phyloP scores from a whole-genome alignment of 2,329 filamentous ascomycete species.

The Fusarium algeriense region DNA sequence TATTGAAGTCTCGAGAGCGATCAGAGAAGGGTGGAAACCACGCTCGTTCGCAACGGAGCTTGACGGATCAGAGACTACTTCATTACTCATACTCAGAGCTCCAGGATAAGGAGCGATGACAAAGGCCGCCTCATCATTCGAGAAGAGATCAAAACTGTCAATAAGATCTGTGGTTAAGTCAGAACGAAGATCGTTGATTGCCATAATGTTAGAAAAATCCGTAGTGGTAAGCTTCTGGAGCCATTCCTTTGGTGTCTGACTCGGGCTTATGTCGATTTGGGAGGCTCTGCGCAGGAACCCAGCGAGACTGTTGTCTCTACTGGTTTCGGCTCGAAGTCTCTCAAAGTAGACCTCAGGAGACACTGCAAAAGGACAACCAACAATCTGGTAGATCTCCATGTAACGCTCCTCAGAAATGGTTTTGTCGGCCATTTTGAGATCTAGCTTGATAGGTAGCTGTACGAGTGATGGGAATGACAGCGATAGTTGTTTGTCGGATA shows the following conservation, averaged over 20 bases:
- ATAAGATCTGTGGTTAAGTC: rapidly evolving
- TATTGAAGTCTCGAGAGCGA: background rate
- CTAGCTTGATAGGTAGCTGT: no score
- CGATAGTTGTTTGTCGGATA: no score
- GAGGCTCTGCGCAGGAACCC: rapidly evolving
- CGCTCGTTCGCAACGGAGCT: no score
- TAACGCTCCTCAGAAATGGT: no score
- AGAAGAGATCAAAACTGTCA: background rate
- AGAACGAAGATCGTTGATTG: rapidly evolving
- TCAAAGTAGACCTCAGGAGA: no score
- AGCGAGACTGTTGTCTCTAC: background rate
- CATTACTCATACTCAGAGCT: background rate
- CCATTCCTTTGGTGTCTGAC: background rate
- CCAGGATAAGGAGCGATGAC: rapidly evolving
- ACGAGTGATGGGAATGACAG: no score
- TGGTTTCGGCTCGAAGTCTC: background rate
- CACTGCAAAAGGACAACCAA: no score
- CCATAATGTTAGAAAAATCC: background rate
- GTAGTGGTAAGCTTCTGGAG: background rate
- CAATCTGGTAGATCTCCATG: no score
- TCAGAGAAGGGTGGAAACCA: no score
- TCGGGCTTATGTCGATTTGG: rapidly evolving
- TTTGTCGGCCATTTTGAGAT: no score
- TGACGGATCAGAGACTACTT: no score
- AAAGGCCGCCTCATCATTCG: background rate